phyloP scores from a whole-genome alignment of 1,284 basidiomycete genomes.

The Sanghuangporus baumii region DNA sequence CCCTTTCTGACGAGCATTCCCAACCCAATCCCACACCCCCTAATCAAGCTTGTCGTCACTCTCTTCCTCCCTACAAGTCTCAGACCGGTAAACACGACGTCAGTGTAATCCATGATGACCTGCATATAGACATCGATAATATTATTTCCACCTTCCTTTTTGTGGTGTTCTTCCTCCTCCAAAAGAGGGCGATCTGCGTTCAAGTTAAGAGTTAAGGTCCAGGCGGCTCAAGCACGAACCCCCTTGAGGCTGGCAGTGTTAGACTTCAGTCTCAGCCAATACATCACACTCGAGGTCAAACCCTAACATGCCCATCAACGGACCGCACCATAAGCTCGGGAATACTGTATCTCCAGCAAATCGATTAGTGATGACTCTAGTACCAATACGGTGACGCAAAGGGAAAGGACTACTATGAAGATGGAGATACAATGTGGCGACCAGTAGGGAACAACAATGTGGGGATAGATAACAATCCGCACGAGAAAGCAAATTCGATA shows the following conservation, averaged over 20 bases:
- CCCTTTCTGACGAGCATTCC: background rate
- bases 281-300: background rate
- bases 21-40: background rate
- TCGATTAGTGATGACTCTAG: background rate
- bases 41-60: background rate
- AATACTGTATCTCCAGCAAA: background rate
- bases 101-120: background rate
- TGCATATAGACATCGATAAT: background rate
- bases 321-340: background rate
- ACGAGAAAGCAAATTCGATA: background rate
- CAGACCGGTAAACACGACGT: background rate
- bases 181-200: too few species aligned
- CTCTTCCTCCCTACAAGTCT: background rate
- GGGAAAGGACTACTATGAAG: background rate
- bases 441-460: background rate
- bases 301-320: background rate
- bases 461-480: background rate
- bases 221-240: background rate
- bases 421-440: background rate
- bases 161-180: too few species aligned
- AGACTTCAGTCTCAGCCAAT: background rate
- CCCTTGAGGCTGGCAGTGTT: background rate
- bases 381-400: background rate
- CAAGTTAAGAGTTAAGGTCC: background rate
- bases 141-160: background rate